Evolutionary conservation across 768 basidiomycete genomes (phyloP).

Genomic region (Tricholoma sp.): DNA sequence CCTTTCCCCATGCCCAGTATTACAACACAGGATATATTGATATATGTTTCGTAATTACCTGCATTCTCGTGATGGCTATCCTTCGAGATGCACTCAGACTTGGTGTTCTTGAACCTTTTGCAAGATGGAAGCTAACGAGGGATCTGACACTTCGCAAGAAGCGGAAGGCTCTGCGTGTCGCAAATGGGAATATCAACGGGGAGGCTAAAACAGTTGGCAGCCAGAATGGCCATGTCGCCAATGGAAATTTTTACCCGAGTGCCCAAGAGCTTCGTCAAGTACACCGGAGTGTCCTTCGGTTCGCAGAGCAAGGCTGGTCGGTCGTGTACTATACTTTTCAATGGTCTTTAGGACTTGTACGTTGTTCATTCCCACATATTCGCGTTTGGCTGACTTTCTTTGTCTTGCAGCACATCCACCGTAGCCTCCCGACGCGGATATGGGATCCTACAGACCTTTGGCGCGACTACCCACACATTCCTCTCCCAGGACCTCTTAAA

Average conservation of each 20-base stretch:
- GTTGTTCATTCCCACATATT: constrained; percentile 29
- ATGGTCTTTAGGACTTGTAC: constrained; percentile 77
- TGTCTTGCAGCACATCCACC: constrained; percentile 68
- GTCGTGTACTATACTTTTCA: constrained; percentile 74
- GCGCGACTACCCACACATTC: constrained; percentile 78
- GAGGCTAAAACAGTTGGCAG: constrained; percentile 28
- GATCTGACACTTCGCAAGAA: constrained; percentile 34
- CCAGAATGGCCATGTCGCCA: constrained; percentile 21
- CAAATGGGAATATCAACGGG: constrained; percentile 24
- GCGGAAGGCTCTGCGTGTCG: constrained; percentile 10
- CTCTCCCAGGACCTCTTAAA: constrained; percentile 77
- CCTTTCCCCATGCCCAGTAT: constrained; percentile 65
- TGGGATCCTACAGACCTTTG: constrained; percentile 67
- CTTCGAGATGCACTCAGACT: constrained; percentile 76
- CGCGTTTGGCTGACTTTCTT: constrained; percentile 7
- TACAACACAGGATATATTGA: constrained; percentile 76
- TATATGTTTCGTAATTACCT: constrained; percentile 73
- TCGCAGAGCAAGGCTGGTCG: constrained; percentile 95
- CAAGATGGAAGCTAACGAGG: constrained; percentile 64
- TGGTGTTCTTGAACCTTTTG: constrained; percentile 75
- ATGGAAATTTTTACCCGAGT: constrained; percentile 15
- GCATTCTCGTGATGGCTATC: constrained; percentile 83
- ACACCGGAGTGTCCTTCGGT: constrained; percentile 73
- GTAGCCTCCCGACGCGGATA: constrained; percentile 59
- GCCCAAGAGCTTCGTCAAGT: constrained; percentile 53